phyloP scores from a whole-genome alignment of 805 yeast genomes.

The Wickerhamomyces hampshirensis region DNA sequence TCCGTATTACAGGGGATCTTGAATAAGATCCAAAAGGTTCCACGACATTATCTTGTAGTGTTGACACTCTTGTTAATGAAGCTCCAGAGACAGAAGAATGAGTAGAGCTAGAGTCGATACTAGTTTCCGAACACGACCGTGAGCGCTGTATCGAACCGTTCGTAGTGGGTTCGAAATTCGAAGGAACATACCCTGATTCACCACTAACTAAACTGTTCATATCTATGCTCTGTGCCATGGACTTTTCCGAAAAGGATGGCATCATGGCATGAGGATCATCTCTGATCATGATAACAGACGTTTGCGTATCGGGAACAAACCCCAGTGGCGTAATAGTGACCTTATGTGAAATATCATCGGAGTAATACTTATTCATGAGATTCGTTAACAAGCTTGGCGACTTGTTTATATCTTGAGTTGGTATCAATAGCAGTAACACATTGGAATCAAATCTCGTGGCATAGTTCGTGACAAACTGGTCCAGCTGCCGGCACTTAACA shows the following conservation, averaged over 20 bases:
- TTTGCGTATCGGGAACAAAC: conserved; percentile 7
- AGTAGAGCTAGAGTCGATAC: conserved; percentile 3
- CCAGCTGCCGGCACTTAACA: conserved; percentile 7
- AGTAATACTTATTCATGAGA: conserved; percentile 11
- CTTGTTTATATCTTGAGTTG: conserved; percentile 11
- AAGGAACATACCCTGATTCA: conserved; percentile 16
- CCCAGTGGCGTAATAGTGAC: conserved; percentile 16
- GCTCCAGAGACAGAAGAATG: conserved; percentile 7
- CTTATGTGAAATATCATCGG: conserved; percentile 1
- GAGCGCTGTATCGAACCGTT: too few species aligned
- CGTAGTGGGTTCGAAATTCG: conserved; percentile 1
- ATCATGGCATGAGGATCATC: too few species aligned
- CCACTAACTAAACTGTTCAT: conserved; percentile 11
- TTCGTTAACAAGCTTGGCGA: conserved; percentile 12
- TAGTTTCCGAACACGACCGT: background rate
- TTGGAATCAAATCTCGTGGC: conserved; percentile 12
- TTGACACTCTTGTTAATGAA: conserved; percentile 12
- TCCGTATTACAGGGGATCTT: background rate
- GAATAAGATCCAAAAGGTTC: background rate
- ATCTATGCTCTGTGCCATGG: conserved; percentile 6
- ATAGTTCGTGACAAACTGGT: conserved; percentile 11
- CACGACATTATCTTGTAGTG: conserved; percentile 4
- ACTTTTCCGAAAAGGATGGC: too few species aligned
- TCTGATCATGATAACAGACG: conserved; percentile 14
- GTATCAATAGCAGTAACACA: conserved; percentile 13